Base-by-base conservation (phyloP, 805 yeast genomes). In the Suhomyces sp. region DNA sequence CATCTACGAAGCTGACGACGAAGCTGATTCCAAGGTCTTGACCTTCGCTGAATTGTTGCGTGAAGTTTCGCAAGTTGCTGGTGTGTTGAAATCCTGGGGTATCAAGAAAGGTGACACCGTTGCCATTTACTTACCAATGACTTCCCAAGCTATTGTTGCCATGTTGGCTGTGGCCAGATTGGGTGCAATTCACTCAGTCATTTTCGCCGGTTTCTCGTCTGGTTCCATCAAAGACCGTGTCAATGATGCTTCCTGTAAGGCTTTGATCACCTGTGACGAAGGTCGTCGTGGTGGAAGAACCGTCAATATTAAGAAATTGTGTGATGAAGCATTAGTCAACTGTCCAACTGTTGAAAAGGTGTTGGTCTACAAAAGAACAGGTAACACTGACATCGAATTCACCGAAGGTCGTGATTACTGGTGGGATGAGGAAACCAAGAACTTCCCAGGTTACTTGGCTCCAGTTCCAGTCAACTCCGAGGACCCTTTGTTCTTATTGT, bases 81-180 rank as follows among this genome's bases (percentile, higher is more conserved):
- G 83, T 49, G 81, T 80, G 22, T 71, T 85, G 55, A 65, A 71
- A 46, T 63, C 67, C 40, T 66, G 80, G 70, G 90, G 90, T 32
- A 80, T 84, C 39, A 65, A 70, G 42, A 85, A 84, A 63, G 93
- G 93, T 50, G 95, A 85, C 56, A 81, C 88, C 12, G 91, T 85
- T 38, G 93, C 93, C 16, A 84, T 85, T 35, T 85, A 85, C 58
- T 69, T 85, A 68, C 95, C 95, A 51, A 85, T 84, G 93, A 81
- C 80, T 44, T 83, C 90, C 29, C 86, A 83, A 56, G 90, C 93
- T 25, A 63, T 85, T 33, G 68, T 82, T 38, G 77, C 93, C 18
- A 63, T 85, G 68, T 64, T 85, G 61, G 95, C 95, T 17, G 82
- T 84, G 53, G 75, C 77, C 26, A 73, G 95, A 62, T 68, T 85